phyloP scores from a whole-genome alignment of 2,329 filamentous ascomycete genomes.

The Stachybotrys chlorohalonatus region DNA sequence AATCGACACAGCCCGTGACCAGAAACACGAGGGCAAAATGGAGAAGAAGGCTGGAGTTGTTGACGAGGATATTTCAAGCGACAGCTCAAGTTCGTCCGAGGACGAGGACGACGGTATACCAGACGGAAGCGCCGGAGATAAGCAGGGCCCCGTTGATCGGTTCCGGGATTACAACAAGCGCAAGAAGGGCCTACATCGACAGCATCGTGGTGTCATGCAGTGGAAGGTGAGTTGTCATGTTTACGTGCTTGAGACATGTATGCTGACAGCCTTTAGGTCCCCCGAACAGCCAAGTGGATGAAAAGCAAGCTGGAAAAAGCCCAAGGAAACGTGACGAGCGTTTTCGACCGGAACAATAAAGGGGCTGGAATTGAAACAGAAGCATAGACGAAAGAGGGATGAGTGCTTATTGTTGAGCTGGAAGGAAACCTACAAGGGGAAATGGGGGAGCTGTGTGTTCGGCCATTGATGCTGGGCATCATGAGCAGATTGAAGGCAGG shows the following conservation, averaged over 20 bases:
- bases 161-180: slow-evolving; percentile 52
- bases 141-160: slow-evolving; percentile 38
- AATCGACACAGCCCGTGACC: slow-evolving; percentile 30
- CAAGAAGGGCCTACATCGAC: slow-evolving; percentile 51
- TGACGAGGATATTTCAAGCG: slow-evolving; percentile 19
- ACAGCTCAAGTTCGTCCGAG: slow-evolving; percentile 13
- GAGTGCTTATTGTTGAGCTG: neutral
- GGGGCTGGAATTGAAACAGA: slow-evolving; percentile 58
- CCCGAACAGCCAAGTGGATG: slow-evolving; percentile 39
- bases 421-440: too few relatives aligned
- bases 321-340: slow-evolving; percentile 46
- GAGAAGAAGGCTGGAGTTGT: slow-evolving; percentile 26
- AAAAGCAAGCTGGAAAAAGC: slow-evolving; percentile 46
- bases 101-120: slow-evolving; percentile 23
- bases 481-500: too few relatives aligned
- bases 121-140: slow-evolving; percentile 25
- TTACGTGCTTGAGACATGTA: neutral
- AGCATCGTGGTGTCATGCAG: slow-evolving; percentile 65
- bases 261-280: slow-evolving; percentile 17
- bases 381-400: slow-evolving; percentile 30
- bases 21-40: slow-evolving; percentile 17
- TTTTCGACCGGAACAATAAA: slow-evolving; percentile 52
- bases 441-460: too few relatives aligned
- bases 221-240: slow-evolving; percentile 36
- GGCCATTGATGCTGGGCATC: too few relatives aligned